Base-by-base conservation (phyloP, 140 eudicot species). In the Anethum foeniculum region DNA sequence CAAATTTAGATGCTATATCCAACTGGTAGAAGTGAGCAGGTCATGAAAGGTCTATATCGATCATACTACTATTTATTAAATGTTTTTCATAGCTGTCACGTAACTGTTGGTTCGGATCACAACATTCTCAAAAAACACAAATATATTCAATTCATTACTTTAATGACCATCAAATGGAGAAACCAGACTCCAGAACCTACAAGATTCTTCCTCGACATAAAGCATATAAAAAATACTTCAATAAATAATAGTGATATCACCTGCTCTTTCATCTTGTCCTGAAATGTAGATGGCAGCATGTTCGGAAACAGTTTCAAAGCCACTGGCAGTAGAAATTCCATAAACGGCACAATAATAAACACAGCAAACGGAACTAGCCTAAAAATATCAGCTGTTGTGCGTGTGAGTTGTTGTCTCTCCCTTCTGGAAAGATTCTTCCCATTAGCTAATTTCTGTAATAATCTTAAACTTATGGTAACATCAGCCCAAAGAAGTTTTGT, bases 241-340 rank as follows among this genome's bases (percentile, higher is more conserved):
- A 25, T 8, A 28, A 13, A 16, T 49, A 65, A 16, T 1, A 76
- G 2, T 6, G 30, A 16, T 39, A 79, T 6, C 82, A 88, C 97
- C 97, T 91, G 93, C 79, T 91, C 93, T 81, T 89, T 88, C 97
- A 91, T 91, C 90, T 88, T 88, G 87, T 91, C 97, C 88, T 91
- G 92, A 84, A 91, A 91, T 47, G 97, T 91, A 28, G 97, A 91
- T 47, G 97, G 97, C 82, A 91, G 80, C 97, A 91, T 91, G 86
- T 91, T 91, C 7, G 97, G 93, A 74, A 91, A 91, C 84, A 91
- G 28, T 79, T 87, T 89, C 86, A 91, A 84, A 83, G 86, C 86
- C 14, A 91, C 92, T 38, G 97, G 97, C 79, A 91, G 86, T 88
- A 91, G 85, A 79, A 91, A 91, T 85, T 91, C 97, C 97, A 91